Evolutionary conservation across 148 eudicot species (phyloP), one percentile per base, ranked within the genome.

Genomic region (Limonium bicolor): DNA sequence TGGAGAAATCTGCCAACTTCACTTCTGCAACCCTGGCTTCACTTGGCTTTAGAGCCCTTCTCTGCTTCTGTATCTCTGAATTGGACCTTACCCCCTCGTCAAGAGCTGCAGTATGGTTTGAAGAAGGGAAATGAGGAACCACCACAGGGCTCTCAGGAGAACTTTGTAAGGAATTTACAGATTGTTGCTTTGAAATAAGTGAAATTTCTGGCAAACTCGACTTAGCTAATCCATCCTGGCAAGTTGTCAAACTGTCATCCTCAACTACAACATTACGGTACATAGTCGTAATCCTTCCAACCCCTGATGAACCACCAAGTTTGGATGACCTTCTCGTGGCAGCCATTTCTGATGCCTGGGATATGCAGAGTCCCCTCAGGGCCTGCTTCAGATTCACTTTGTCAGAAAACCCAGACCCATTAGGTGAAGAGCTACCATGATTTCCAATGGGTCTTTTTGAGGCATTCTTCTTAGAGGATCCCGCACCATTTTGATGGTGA

Each of bases 271-370:
- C 75, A 51, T 80, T 71, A 20, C 68, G 67, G 54, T 73, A 78
- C 64, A 66, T 45, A 55, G 74, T 74, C 42, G 54, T 37, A 21
- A 67, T 71, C 51, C 57, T 79, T 37, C 96, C 77, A 50, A 71
- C 70, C 67, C 80, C 92, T 19, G 83, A 76, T 15, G 94, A 67
- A 51, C 68, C 68, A 21, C 68, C 61, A n/a, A 79, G 28, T 69
- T 67, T 74, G 4, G 77, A 65, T 32, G 70, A 56, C 8, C 95
- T 57, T 66, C 73, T 92, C 62, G 73, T 55, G 41, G 95, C 82
- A 22, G 99, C 99, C 94, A 73, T 76, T 70, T 92, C 95, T 28
- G 99, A 87, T 44, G 95, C 95, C 61, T 92, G 95, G 54, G 99
- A 85, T 53, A 92, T 84, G 70, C 95, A 85, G 23, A 85, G 61